These are phyloP conservation scores for Rhipidocladum racemiflorum DNA, from an alignment of 176 grass and related monocot genomes.

Conservation along the genomic window DNA sequence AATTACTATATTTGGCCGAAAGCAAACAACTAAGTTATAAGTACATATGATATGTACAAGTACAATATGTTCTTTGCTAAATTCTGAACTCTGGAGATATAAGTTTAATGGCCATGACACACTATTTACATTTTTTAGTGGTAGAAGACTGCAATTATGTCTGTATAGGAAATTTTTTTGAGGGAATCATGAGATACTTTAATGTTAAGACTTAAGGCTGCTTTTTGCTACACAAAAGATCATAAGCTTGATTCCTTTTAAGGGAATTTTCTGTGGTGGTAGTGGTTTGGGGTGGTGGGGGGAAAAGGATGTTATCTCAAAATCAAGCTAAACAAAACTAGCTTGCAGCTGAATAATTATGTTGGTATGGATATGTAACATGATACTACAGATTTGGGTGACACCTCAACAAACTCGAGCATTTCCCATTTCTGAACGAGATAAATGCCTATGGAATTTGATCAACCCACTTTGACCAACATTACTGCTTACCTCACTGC, in stretches of 20 bases:
- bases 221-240: not conserved
- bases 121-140: not conserved
- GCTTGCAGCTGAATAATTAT: not conserved
- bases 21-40: not conserved
- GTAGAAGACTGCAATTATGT: not conserved
- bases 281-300: too few relatives aligned
- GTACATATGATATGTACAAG: not conserved
- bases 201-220: not conserved
- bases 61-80: not conserved
- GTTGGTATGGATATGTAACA: not conserved
- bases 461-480: not conserved
- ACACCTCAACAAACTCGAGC: not conserved
- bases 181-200: not conserved
- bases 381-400: not conserved
- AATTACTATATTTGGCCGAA: not conserved
- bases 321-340: not conserved
- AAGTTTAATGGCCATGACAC: constrained; percentile 1
- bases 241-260: not conserved
- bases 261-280: too few relatives aligned
- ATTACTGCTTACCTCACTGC: not conserved
- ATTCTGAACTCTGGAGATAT: not conserved
- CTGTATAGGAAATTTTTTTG: not conserved
- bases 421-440: not conserved
- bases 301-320: not conserved
- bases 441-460: not conserved